Conservation (phyloP, 495 filamentous ascomycete genomes). For the Tetracladium setigerum region DNA sequence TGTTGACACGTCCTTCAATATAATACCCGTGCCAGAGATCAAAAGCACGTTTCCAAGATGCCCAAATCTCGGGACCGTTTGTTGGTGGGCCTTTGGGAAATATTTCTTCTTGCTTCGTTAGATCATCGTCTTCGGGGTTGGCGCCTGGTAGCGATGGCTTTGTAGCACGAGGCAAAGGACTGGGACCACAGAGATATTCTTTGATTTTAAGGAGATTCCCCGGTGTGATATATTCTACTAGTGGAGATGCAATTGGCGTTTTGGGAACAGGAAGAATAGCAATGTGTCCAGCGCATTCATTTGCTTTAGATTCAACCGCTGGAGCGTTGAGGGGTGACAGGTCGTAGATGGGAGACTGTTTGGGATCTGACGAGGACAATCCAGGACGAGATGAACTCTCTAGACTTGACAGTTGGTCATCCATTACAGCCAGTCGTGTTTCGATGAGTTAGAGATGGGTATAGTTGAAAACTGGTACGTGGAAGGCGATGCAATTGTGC, state of each 20-base stretch:
- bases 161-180: no score
- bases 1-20: conserved; percentile 14
- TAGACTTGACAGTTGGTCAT: no score
- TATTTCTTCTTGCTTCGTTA: no score
- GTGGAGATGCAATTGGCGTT: conserved; percentile 3
- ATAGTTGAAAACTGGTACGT: no score
- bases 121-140: no score
- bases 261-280: conserved; percentile 6
- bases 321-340: conserved; percentile 8
- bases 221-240: conserved; percentile 7
- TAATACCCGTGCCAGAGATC: conserved; percentile 20
- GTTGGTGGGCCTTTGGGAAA: no score
- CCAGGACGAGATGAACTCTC: no score
- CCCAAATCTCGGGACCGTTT: conserved; percentile 16
- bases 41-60: conserved; percentile 19
- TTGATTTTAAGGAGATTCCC: background rate
- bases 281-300: background rate
- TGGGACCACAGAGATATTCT: conserved; percentile 2
- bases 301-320: background rate
- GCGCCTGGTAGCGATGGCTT: no score
- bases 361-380: background rate
- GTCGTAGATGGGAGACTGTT: conserved; percentile 3
- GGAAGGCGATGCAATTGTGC: no score
- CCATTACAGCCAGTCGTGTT: no score
- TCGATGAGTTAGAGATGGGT: no score